Base-by-base conservation (phyloP, 78 protist genomes). In the Paulinella micropora region DNA sequence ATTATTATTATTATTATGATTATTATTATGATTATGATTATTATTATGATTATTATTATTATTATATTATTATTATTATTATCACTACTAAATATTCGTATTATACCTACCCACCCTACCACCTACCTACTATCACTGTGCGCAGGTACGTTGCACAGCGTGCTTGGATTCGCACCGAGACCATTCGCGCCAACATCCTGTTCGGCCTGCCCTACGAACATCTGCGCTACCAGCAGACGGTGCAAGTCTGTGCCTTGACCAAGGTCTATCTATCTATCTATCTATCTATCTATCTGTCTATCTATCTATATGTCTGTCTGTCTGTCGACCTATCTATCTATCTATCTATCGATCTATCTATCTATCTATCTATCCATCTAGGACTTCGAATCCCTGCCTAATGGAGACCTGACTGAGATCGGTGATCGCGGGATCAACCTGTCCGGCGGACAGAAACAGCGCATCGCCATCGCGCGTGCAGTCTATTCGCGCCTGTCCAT, bases 371-470 rank as follows among this genome's bases (percentile, higher is more conserved):
- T 87, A 37, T 89, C 95, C 6, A 2, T 4, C 0, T 86, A 92
- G 1, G 99, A 97, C 82, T 64, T 95, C 28, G 86, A 83, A 6
- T 32, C 40, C 41, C 35, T 91, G 35, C 81, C 89, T 15, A 81
- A 29, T 0, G 89, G 93, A 1, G 95, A 92, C 69, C 26, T 0
- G 28, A 90, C 94, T 29, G 97, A 94, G 86, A 96, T 97, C 83
- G 99, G 99, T 31, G 98, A 96, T 91, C 83, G 89, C 34, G 99
- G 99, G 51, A 89, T 97, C 77, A 97, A 95, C 89, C 90, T 97
- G 1, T 39, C 91, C 15, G 99, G 99, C 39, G 99, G 99, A 36
- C 98, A 97, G 94, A 96, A 97, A 87, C 67, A n/a, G n/a, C n/a
- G n/a, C n/a, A n/a, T n/a, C n/a, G n/a, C n/a, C n/a, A n/a, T n/a